Evolutionary conservation across 257 asterid species (phyloP), one percentile per base, ranked within the genome.

Genomic region (Fraxinus excelsior): DNA sequence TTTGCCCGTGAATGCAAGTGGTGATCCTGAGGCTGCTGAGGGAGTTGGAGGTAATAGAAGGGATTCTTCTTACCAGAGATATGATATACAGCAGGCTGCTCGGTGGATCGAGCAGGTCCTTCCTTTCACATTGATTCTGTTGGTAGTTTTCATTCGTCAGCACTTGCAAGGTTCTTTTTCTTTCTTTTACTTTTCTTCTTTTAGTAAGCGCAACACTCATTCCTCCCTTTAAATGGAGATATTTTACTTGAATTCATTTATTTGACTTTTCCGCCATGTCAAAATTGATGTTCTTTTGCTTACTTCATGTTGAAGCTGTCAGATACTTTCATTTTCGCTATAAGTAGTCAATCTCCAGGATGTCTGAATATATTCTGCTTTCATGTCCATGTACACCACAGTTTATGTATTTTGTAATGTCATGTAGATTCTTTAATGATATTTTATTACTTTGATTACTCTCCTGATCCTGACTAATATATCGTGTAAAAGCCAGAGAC

Each of bases 81-180:
- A 94, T 71, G 98, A 91, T 82, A 89, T 92, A 78, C 97, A 91
- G 79, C 96, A 91, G 81, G 96, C 91, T 77, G 96, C 96, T 79
- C 84, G 96, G 71, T 91, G 96, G 96, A 92, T 92, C 62, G 97
- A 92, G 85, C 96, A 91, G 80, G 85, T 88, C 71, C 96, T 92
- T 79, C 96, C 97, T 0, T 92, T 89, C 86, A 78, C 95, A 14
- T 91, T 92, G 94, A 90, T 92, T 67, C 86, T 92, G 79, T 79
- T 92, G 92, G 82, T 89, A 79, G 96, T 92, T 74, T 92, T 92
- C 84, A 89, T 92, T 53, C 96, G 96, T 2, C 96, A 91, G 79
- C 97, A 92, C 83, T 79, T 92, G 82, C 90, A 92, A 87, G 97
- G 97, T 89, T 83, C 73, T 53, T 73, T 38, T 53, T 6, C 70